Evolutionary conservation across 805 yeast genomes (phyloP).

Genomic region (Lipomyces anomalus): DNA sequence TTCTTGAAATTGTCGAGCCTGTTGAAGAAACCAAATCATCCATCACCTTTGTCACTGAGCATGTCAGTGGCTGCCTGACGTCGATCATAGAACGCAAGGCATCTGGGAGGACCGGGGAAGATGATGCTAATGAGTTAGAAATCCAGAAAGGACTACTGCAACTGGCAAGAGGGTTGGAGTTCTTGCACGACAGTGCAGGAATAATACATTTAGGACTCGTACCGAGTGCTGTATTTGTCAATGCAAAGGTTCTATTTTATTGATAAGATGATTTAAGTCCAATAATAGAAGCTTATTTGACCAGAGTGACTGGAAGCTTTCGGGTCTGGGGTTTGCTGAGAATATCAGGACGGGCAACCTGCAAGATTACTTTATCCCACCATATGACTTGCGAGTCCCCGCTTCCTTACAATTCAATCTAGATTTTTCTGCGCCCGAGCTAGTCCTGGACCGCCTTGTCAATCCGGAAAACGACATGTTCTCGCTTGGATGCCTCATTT

Average conservation of each 20-base stretch:
- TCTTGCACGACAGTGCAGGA: conserved; percentile 71
- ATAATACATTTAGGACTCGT: conserved; percentile 71
- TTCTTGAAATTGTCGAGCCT: conserved; percentile 79
- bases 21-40: conserved; percentile 78
- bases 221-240: conserved; percentile 72
- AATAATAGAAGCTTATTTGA: not conserved
- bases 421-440: conserved; percentile 79
- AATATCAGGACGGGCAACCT: conserved; percentile 36
- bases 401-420: conserved; percentile 60
- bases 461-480: conserved; percentile 73
- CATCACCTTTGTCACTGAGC: conserved; percentile 79
- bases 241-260: conserved; percentile 38
- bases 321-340: conserved; percentile 64
- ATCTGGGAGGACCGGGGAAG: conserved; percentile 30
- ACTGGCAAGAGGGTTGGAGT: conserved; percentile 68
- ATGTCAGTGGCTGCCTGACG: conserved; percentile 52
- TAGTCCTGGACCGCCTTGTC: conserved; percentile 58
- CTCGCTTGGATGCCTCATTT: conserved; percentile 73
- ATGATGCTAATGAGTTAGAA: conserved; percentile 50
- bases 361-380: conserved; percentile 60
- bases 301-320: conserved; percentile 89
- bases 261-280: no score
- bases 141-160: conserved; percentile 75
- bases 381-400: conserved; percentile 72
- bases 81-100: conserved; percentile 37